These are phyloP conservation scores for Volvox reticuliferus DNA, from an alignment of 139 green algal species.

Conservation along the genomic window DNA sequence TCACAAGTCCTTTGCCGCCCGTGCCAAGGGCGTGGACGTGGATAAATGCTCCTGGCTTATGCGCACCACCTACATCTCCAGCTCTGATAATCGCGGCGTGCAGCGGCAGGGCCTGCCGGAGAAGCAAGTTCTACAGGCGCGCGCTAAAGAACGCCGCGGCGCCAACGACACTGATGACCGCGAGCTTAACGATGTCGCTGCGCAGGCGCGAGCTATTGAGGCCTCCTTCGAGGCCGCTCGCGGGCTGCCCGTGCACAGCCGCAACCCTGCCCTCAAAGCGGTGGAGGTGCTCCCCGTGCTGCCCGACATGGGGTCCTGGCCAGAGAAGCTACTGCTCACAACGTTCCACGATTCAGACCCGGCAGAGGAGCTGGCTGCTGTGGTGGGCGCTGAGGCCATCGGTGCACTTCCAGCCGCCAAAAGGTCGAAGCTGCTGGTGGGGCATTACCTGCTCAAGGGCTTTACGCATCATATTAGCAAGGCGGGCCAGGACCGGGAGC, in stretches of 20 bases:
- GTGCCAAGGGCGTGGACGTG: constrained; percentile 29
- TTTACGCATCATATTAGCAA: constrained; percentile 37
- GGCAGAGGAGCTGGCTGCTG: constrained; percentile 3
- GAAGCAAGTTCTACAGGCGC: constrained; percentile 45
- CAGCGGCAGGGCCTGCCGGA: constrained; percentile 39
- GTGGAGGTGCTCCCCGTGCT: constrained; percentile 71
- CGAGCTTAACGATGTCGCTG: constrained; percentile 37
- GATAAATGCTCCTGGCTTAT: constrained; percentile 47
- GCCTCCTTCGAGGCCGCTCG: constrained; percentile 73
- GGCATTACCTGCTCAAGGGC: constrained; percentile 50
- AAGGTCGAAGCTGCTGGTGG: constrained; percentile 37
- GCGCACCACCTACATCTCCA: constrained; percentile 50
- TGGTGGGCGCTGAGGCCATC: not conserved
- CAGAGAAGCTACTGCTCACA: constrained; percentile 53
- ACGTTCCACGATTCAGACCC: constrained; percentile 56
- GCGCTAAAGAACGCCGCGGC: constrained; percentile 32
- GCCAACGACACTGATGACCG: constrained; percentile 6
- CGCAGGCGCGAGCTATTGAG: constrained; percentile 58
- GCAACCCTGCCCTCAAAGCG: constrained; percentile 63
- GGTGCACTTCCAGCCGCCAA: not conserved
- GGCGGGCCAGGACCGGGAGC: constrained; percentile 15
- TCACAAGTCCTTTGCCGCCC: constrained; percentile 36
- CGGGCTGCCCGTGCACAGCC: constrained; percentile 67
- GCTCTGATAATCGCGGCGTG: constrained; percentile 18
- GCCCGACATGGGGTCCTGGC: constrained; percentile 57